phyloP scores from a whole-genome alignment of 2,329 filamentous ascomycete species.

The Sclerotinia glacialis region DNA sequence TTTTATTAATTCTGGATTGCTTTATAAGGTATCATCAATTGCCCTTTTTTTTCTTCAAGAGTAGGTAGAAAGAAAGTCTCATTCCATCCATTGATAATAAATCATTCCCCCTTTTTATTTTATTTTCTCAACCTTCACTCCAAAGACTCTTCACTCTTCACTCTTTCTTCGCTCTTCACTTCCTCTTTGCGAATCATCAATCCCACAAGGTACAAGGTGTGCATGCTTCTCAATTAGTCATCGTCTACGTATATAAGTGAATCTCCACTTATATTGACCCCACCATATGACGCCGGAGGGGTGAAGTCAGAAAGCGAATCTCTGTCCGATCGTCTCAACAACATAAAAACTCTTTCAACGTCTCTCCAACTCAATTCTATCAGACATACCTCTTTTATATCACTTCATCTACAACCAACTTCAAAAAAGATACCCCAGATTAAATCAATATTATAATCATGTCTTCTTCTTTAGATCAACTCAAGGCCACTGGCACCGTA shows the following conservation, averaged over 20 bases:
- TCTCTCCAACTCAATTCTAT: background rate
- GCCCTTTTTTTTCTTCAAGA: background rate
- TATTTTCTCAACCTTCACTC: background rate
- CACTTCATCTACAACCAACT: constrained; percentile 14
- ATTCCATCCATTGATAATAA: background rate
- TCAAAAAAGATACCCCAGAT: constrained; percentile 25
- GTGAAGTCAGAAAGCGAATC: constrained; percentile 4
- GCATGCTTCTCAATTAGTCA: background rate
- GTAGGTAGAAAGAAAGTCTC: background rate
- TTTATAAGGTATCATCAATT: background rate
- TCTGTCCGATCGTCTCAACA: constrained; percentile 8
- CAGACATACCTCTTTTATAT: constrained; percentile 16
- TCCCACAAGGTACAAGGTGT: constrained; percentile 9
- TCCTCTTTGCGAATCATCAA: background rate
- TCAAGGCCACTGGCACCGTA: constrained; percentile 96
- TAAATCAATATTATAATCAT: constrained; percentile 49
- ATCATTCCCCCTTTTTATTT: background rate
- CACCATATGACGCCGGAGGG: constrained; percentile 19
- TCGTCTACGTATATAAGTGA: background rate
- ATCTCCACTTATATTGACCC: constrained; percentile 10
- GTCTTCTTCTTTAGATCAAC: constrained; percentile 89
- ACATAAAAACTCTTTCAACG: constrained; percentile 21
- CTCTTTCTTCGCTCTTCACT: background rate
- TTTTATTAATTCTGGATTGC: background rate
- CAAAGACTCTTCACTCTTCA: background rate